Conservation (phyloP, 2,329 filamentous ascomycete species). For the Aspergillus sp. region DNA sequence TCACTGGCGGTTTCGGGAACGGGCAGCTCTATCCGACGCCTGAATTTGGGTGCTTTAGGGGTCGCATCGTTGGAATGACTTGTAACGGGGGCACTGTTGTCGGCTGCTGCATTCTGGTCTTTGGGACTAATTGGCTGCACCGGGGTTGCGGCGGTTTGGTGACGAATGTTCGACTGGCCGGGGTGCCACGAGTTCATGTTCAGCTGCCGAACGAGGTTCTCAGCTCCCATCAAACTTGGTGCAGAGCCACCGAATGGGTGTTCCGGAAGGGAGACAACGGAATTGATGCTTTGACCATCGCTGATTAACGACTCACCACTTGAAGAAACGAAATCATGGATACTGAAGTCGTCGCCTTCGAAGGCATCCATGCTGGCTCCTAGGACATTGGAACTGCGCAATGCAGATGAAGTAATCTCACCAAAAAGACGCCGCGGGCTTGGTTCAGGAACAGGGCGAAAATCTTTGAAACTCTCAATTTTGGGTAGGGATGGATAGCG, state of each 20-base stretch:
- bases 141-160: slow-evolving; percentile 26
- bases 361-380: slow-evolving; percentile 25
- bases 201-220: slow-evolving; percentile 43
- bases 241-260: slow-evolving; percentile 34
- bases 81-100: slow-evolving; percentile 12
- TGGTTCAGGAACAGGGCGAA: slow-evolving; percentile 17
- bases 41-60: slow-evolving; percentile 27
- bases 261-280: slow-evolving; percentile 32
- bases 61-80: slow-evolving; percentile 17
- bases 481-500: slow-evolving; percentile 40
- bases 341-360: slow-evolving; percentile 29
- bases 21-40: slow-evolving; percentile 34
- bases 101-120: slow-evolving; percentile 17
- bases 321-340: slow-evolving; percentile 36
- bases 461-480: slow-evolving; percentile 30
- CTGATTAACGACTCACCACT: slow-evolving; percentile 34
- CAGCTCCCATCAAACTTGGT: slow-evolving; percentile 44
- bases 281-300: slow-evolving; percentile 32
- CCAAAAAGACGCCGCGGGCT: slow-evolving; percentile 52
- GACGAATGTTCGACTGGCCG: slow-evolving; percentile 23
- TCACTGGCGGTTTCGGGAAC: slow-evolving; percentile 36
- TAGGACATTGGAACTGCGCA: slow-evolving; percentile 50
- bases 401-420: slow-evolving; percentile 53
- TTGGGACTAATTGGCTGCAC: slow-evolving; percentile 27
- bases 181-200: slow-evolving; percentile 43